These are phyloP conservation scores for Chrysosporium queenslandicum DNA, from an alignment of 2,329 filamentous ascomycete genomes.

Conservation along the genomic window DNA sequence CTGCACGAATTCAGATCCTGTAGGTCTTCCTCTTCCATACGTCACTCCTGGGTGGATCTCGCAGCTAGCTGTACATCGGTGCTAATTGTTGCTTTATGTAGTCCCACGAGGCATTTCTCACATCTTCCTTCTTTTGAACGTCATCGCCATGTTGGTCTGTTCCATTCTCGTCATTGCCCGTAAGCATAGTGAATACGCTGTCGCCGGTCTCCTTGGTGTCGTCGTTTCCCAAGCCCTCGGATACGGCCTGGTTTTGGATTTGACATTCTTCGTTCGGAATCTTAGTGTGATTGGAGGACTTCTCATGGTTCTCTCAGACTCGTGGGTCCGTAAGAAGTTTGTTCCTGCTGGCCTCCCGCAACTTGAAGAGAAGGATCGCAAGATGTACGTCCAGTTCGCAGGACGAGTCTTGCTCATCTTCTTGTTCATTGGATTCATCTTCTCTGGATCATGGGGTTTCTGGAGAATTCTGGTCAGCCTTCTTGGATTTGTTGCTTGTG, in stretches of 20 bases:
- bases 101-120: constrained; percentile 84
- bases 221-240: constrained; percentile 89
- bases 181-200: constrained; percentile 87
- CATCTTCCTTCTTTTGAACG: constrained; percentile 82
- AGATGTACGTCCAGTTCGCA: constrained; percentile 99
- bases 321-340: constrained; percentile 95
- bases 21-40: constrained; percentile 44
- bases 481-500: constrained; percentile 77
- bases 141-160: constrained; percentile 74
- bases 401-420: constrained; percentile 94
- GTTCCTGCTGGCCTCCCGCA: constrained; percentile 88
- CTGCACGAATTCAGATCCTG: constrained; percentile 86
- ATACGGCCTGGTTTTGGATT: constrained; percentile 95
- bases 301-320: constrained; percentile 95
- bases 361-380: constrained; percentile 97
- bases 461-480: constrained; percentile 77
- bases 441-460: constrained; percentile 84
- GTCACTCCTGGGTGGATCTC: background rate
- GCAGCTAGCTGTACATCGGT: background rate
- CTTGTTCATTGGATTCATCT: constrained; percentile 93
- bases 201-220: constrained; percentile 78
- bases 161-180: constrained; percentile 81
- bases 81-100: constrained; percentile 32
- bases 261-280: constrained; percentile 99
- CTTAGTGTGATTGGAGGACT: constrained; percentile 93